Percentiles rank a stretch among this genome's conserved stretches.
These are phyloP conservation scores for Lotus japonicus DNA, from an alignment of 306 rosid genomes.

Conservation along the genomic window DNA sequence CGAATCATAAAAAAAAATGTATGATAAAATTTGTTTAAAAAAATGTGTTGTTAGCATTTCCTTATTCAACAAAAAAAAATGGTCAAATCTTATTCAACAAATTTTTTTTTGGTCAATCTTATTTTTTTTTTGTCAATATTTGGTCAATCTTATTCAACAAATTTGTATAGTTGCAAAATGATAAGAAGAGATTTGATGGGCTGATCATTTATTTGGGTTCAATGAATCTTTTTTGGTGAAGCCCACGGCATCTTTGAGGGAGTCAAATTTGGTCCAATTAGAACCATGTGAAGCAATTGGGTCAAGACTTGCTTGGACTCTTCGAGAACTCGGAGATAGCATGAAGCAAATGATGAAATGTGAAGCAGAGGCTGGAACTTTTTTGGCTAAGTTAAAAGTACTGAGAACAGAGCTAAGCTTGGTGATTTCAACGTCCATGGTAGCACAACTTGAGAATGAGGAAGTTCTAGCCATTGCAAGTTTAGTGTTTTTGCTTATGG, in stretches of 20 bases:
- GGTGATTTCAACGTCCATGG: constrained; percentile 24
- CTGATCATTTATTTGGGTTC: background rate
- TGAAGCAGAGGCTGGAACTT: constrained; percentile 20
- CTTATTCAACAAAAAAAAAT: too few relatives aligned
- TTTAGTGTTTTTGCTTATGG: constrained; percentile 41
- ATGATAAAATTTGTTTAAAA: too few relatives aligned
- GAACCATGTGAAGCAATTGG: constrained; percentile 50
- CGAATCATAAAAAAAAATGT: too few relatives aligned
- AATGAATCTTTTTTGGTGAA: background rate
- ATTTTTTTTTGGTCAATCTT: too few relatives aligned
- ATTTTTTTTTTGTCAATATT: too few relatives aligned
- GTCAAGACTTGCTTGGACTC: constrained; percentile 31
- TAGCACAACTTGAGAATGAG: constrained; percentile 24
- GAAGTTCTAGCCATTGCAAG: constrained; percentile 46
- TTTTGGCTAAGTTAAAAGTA: constrained; percentile 43
- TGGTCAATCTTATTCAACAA: too few relatives aligned
- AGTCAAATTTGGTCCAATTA: constrained; percentile 16
- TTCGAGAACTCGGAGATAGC: constrained; percentile 69
- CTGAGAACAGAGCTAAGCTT: constrained; percentile 38
- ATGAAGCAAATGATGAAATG: constrained; percentile 49
- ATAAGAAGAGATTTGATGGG: background rate
- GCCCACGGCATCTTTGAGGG: constrained; percentile 31
- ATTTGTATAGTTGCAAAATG: background rate
- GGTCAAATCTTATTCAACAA: too few relatives aligned
- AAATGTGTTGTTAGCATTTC: too few relatives aligned